These are phyloP conservation scores for Basidiobolus meristosporus DNA, from an alignment of 371 early-diverging fungal species.

Conservation along the genomic window DNA sequence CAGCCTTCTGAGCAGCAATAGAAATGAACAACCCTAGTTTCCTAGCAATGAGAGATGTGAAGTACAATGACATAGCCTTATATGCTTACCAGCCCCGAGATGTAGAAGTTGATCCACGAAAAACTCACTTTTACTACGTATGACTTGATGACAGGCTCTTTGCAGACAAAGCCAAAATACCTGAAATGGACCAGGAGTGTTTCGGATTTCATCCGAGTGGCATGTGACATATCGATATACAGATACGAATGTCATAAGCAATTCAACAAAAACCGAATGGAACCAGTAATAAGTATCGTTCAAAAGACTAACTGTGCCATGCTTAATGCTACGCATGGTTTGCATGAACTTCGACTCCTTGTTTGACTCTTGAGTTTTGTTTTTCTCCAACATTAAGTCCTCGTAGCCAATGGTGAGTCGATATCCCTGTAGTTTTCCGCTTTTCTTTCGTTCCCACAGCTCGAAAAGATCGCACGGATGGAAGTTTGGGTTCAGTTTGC, in stretches of 20 bases:
- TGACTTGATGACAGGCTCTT: slow-evolving; percentile 20
- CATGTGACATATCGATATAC: background rate
- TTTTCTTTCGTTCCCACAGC: background rate
- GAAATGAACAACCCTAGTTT: background rate
- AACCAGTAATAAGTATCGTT: background rate
- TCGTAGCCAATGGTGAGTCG: too few species aligned
- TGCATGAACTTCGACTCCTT: too few species aligned
- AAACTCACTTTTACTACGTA: slow-evolving; percentile 15
- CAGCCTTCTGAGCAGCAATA: slow-evolving; percentile 2
- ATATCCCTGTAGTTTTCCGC: too few species aligned
- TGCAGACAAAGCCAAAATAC: slow-evolving; percentile 14
- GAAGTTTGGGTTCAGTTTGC: background rate
- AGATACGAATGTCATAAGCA: background rate
- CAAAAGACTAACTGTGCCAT: background rate
- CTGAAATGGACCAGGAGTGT: slow-evolving; percentile 12
- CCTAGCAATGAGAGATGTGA: too few species aligned
- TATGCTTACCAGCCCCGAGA: slow-evolving; percentile 16
- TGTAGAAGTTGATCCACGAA: slow-evolving; percentile 25
- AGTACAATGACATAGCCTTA: too few species aligned
- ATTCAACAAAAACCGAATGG: background rate
- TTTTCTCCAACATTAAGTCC: too few species aligned
- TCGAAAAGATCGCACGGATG: background rate
- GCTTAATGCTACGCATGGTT: too few species aligned
- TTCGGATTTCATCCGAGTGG: slow-evolving; percentile 12
- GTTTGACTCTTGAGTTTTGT: too few species aligned